phyloP scores from a whole-genome alignment of 257 asterid species.

The Forsythia viridissima region DNA sequence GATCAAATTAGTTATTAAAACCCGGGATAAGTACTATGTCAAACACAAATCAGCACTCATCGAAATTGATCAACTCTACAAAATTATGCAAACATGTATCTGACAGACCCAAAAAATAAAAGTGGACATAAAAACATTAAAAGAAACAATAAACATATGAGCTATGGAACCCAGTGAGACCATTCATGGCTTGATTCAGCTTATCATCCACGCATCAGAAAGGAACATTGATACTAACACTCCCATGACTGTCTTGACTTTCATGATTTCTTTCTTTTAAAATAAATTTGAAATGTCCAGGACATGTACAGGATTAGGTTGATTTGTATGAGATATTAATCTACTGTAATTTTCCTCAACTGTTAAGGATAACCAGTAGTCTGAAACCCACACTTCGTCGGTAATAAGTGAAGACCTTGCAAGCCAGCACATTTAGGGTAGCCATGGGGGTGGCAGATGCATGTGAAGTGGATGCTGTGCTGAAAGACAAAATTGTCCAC shows the following conservation, averaged over 20 bases:
- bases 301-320: not conserved
- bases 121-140: not conserved
- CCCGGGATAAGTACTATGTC: constrained; percentile 8
- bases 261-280: not conserved
- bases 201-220: constrained; percentile 4
- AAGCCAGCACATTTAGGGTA: not conserved
- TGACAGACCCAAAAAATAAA: not conserved
- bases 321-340: not conserved
- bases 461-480: not conserved
- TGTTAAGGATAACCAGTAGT: not conserved
- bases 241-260: not conserved
- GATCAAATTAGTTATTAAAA: not conserved
- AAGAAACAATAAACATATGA: not conserved
- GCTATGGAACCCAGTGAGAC: not conserved
- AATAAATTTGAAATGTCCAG: constrained; percentile 15
- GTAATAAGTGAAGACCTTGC: not conserved
- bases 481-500: not conserved
- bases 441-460: not conserved
- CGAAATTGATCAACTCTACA: not conserved
- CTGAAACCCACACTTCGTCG: not conserved
- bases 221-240: not conserved
- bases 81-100: not conserved
- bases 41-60: constrained; percentile 12
- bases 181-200: constrained; percentile 3
- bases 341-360: not conserved